Base-by-base conservation (phyloP, 306 rosid species). In the Pueraria montana region DNA sequence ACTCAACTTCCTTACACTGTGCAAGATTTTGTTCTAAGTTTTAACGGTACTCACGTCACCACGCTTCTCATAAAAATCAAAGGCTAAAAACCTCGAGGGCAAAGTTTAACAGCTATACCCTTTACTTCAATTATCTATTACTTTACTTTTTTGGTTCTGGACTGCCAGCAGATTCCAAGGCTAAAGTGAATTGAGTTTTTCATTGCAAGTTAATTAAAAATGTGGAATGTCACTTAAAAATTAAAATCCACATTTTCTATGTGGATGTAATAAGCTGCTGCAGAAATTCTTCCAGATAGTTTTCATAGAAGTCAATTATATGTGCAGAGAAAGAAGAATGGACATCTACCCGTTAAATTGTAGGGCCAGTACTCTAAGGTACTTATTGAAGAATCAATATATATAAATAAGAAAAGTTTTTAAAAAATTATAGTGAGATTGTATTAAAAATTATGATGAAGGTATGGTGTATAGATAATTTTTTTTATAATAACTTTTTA, bases 21-120 rank as follows among this genome's bases (percentile, higher is more conserved):
- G 27, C 21, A 17, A 62, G 46, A 45, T 77, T 43, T 77, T 77
- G 46, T 45, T 77, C 23, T 13, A n/a, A 27, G n/a, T 62, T 77
- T 62, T 46, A 42, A 61, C 32, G 30, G 69, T 45, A 77, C 13
- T 62, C 62, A 62, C 32, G 4, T 20, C 12, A 2, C 80, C 74
- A 69, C 74, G 74, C 18, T 17, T 61, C 71, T 17, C 40, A 9
- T 34, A 24, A 38, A 13, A 68, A 42, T 5, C 18, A 11, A 9
- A 5, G 20, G 20, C 68, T 62, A 5, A 26, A 62, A 62, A 27
- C 42, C 18, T 14, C 2, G 17, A 58, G 16, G 1, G 8, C n/a
- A 21, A 32, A 61, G 36, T 24, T 24, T 24, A 59, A 20, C 32
- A 8, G 6, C 6, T 21, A 21, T 24, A 63, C 6, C 46, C 1